Evolutionary conservation across 75 land plant species (phyloP).

Genomic region (Pinus albicaulis): DNA sequence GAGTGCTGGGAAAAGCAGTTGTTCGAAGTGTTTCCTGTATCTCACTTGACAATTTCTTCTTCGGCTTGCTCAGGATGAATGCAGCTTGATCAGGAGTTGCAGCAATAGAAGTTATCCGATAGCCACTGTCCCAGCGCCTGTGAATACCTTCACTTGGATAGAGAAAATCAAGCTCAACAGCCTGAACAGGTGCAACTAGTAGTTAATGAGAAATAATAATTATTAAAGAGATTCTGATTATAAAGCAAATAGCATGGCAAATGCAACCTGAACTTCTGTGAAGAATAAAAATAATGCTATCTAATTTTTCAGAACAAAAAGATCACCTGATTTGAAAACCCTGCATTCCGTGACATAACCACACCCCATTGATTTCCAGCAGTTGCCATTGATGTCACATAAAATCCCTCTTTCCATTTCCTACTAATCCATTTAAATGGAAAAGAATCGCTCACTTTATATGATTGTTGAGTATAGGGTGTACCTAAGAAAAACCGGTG

Average conservation of each 20-base stretch:
- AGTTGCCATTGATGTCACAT: slow-evolving; percentile 82
- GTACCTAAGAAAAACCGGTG: slow-evolving; percentile 34
- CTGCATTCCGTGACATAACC: slow-evolving; percentile 73
- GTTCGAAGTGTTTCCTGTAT: slow-evolving; percentile 86
- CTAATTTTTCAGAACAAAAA: no score
- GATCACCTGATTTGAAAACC: slow-evolving; percentile 57
- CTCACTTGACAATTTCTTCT: slow-evolving; percentile 72
- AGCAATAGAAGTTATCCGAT: slow-evolving; percentile 77
- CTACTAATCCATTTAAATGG: slow-evolving; percentile 84
- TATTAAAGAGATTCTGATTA: not conserved
- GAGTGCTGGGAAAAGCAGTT: slow-evolving; percentile 77
- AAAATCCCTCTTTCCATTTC: slow-evolving; percentile 77
- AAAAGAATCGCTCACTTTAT: slow-evolving; percentile 78
- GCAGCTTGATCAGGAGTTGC: slow-evolving; percentile 89
- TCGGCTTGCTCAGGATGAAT: slow-evolving; percentile 73
- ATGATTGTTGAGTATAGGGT: slow-evolving; percentile 67
- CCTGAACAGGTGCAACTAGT: slow-evolving; percentile 30
- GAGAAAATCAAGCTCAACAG: slow-evolving; percentile 79
- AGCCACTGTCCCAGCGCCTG: slow-evolving; percentile 79
- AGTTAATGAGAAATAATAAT: not conserved
- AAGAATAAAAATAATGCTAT: no score
- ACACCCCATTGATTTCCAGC: slow-evolving; percentile 73
- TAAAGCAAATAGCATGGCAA: not conserved
- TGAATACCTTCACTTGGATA: slow-evolving; percentile 94
- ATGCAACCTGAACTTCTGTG: no score